phyloP scores from a whole-genome alignment of 176 grass and related monocot genomes.

The Otatea glauca region DNA sequence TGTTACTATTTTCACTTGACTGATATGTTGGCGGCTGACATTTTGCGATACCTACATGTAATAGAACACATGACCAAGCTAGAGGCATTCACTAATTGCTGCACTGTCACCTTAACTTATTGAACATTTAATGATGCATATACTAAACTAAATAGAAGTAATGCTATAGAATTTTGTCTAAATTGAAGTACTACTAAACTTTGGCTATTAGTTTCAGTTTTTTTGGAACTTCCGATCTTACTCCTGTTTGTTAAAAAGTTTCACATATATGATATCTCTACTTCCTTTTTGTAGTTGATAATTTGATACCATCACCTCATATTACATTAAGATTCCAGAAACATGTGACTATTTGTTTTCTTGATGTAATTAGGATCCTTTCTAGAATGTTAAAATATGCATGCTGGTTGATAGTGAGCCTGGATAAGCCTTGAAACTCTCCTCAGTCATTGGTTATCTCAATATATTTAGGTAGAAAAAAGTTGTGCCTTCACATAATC shows the following conservation, averaged over 20 bases:
- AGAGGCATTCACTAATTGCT: neutral
- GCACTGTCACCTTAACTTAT: neutral
- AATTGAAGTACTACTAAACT: conserved; percentile 12
- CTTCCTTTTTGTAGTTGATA: conserved; percentile 9
- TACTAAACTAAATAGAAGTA: neutral
- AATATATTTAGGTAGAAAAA: neutral
- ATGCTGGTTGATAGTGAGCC: conserved; percentile 17
- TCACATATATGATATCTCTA: neutral
- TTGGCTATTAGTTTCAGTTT: conserved; percentile 23
- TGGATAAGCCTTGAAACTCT: conserved; percentile 9
- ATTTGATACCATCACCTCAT: neutral
- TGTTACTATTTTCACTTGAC: conserved; percentile 20
- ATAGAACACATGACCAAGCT: neutral
- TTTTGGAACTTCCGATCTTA: conserved; percentile 9
- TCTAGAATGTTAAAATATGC: conserved; percentile 23
- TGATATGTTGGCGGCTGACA: neutral
- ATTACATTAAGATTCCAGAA: neutral
- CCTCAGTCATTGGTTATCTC: neutral
- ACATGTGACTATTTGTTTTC: neutral
- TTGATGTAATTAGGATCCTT: conserved; percentile 12
- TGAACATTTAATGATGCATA: conserved; percentile 12
- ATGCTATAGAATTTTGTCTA: neutral
- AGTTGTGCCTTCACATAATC: neutral
- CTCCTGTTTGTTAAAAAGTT: conserved; percentile 14
- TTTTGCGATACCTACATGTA: conserved; percentile 15